Base-by-base conservation (phyloP, 257 asterid genomes). In the Salvia splendens region DNA sequence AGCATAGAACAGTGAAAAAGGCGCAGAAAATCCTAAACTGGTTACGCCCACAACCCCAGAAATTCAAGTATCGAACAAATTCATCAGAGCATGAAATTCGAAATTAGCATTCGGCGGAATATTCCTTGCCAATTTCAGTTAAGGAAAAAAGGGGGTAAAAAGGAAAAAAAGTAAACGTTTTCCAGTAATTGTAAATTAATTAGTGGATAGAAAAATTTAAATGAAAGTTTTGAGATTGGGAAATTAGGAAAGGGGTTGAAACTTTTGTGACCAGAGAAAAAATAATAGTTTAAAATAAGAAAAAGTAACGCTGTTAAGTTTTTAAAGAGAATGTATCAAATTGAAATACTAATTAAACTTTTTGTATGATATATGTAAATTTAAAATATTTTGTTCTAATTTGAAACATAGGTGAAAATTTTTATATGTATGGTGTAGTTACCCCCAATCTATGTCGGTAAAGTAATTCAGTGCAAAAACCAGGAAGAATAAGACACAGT, bases 11-110 rank as follows among this genome's bases (percentile, higher is more conserved):
- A 59, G 50, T 11, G 17, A 59, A 71, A 59, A 36, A 15, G 8
- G 68, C 73, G 70, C 38, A 57, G 30, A 67, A 78, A 76, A n/a
- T 54, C 79, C 81, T 69, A 71, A 78, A 46, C 67, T 67, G 74
- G 62, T 47, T 51, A 35, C 57, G 60, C 72, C 45, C 64, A 9
- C 38, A 64, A 75, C 73, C 61, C 69, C 70, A 61, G 46, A 75
- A 73, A 71, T 5, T 59, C 71, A 42, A 68, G 36, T 47, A 69
- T 49, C 43, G 15, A 36, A 38, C 40, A 60, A 58, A 60, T 69
- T 48, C 7, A 20, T n/a, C 28, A 33, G n/a, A 42, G 55, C 8
- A 12, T 15, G 46, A 65, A 61, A 50, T 78, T 71, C 75, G 58
- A 78, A 59, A 68, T 75, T 64, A 56, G 75, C 16, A 75, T 63